phyloP scores from a whole-genome alignment of 2,329 filamentous ascomycete genomes.

The Juglanconis sp. region DNA sequence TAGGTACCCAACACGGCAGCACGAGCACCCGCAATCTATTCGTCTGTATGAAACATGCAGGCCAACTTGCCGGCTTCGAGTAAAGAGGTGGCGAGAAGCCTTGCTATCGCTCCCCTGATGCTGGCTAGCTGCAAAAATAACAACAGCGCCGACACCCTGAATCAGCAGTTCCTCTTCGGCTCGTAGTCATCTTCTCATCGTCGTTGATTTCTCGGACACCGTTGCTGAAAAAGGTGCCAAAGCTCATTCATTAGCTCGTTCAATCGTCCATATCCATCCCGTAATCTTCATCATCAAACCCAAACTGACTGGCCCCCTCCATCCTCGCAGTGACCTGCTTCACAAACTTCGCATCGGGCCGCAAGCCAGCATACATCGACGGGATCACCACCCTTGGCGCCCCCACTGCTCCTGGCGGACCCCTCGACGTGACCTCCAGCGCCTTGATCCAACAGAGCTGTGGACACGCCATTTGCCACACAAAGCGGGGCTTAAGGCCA shows the following conservation, averaged over 20 bases:
- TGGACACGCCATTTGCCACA: constrained; percentile 46
- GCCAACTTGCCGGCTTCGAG: no score
- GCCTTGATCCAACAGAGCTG: constrained; percentile 50
- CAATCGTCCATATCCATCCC: constrained; percentile 10
- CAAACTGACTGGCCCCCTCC: constrained; percentile 11
- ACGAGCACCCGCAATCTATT: no score
- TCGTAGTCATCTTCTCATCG: no score
- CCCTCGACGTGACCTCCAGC: constrained; percentile 16
- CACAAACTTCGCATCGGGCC: constrained; percentile 32
- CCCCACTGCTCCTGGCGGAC: constrained; percentile 16
- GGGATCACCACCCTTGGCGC: constrained; percentile 32
- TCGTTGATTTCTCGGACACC: no score
- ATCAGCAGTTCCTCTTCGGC: no score
- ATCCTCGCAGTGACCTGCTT: constrained; percentile 18
- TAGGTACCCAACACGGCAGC: no score
- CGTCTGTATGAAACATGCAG: no score
- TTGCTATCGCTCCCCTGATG: no score
- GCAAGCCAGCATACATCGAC: constrained; percentile 32
- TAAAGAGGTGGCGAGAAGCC: no score
- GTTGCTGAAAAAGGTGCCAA: no score
- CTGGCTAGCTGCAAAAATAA: no score
- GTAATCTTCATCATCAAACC: constrained; percentile 12
- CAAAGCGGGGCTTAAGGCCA: constrained; percentile 27
- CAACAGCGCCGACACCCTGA: no score
- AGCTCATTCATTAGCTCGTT: background rate